Evolutionary conservation across 148 eudicot genomes (phyloP), one percentile per base, ranked within the genome.

Genomic region (Camellia japonica): DNA sequence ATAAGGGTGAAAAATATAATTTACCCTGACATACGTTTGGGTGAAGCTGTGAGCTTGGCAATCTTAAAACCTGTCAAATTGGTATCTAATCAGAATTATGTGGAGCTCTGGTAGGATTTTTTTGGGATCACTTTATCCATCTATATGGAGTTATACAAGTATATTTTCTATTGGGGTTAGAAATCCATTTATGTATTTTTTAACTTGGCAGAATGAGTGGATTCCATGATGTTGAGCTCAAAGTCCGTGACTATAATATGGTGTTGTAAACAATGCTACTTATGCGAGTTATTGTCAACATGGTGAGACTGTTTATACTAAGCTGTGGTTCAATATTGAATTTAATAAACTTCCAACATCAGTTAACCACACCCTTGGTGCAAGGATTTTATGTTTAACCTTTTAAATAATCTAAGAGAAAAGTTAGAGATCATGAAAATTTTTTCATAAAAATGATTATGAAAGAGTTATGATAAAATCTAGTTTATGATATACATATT

Each of bases 181-280:
- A 59, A 68, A 75, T 70, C 65, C 41, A 23, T 42, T 76, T 60
- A 12, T 20, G 38, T 61, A 56, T 30, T 77, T 20, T 78, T 42
- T 68, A 66, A 20, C 2, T 75, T 83, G 74, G 71, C 92, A 93
- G 99, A 79, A 92, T 85, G 90, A 74, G 83, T 47, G 85, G 80
- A 54, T 89, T 85, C 81, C 82, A 87, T 73, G 93, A 93, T 46
- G 78, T 93, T 30, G 97, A 90, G 87, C 80, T 93, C 67, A 87
- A 89, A 81, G 98, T 95, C 59, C 91, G 98, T 1, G 97, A 95
- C 79, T 90, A 90, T 56, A 92, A 80, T 93, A 90, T 81, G 98
- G 98, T 66, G 98, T 95, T 77, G 98, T 95, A 59, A 95, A 95
- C 85, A 95, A 95, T 89, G 98, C 94, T 75, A 75, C 88, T 71